Percentiles rank a stretch among this genome's conserved stretches.
phyloP scores from a whole-genome alignment of 225 moss, liverwort and hornwort species.

The Pseudisothecium myosuroides region DNA sequence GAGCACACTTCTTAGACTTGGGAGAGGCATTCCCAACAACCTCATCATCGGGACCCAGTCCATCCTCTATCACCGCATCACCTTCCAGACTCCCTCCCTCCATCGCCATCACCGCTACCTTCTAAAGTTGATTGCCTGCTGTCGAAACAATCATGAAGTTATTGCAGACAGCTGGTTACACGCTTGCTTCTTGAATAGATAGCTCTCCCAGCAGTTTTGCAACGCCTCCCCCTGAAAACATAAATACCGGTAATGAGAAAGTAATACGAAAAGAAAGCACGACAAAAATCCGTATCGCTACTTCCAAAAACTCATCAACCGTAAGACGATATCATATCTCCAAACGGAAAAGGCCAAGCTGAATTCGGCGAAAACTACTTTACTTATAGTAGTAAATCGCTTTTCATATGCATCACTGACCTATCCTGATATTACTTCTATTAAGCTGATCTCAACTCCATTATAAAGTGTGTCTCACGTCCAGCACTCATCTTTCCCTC shows the following conservation, averaged over 20 bases:
- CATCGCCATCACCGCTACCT: slow-evolving; percentile 20
- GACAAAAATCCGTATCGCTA: neutral
- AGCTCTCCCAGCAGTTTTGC: neutral
- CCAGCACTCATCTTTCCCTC: neutral
- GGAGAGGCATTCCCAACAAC: slow-evolving; percentile 17
- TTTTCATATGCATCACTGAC: neutral
- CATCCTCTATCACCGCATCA: slow-evolving; percentile 50
- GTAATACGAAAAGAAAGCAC: neutral
- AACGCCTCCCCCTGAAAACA: neutral
- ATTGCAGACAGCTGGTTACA: neutral
- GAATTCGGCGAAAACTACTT: neutral
- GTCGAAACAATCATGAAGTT: neutral
- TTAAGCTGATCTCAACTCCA: neutral
- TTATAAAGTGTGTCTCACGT: neutral
- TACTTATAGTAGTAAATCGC: neutral
- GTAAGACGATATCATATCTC: neutral
- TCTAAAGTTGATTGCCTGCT: neutral
- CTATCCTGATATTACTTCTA: neutral
- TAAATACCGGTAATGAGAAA: neutral
- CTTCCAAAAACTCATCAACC: neutral
- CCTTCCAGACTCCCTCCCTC: slow-evolving; percentile 26
- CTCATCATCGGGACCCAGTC: slow-evolving; percentile 54
- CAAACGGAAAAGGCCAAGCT: neutral
- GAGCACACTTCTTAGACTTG: slow-evolving; percentile 12
- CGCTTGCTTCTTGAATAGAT: neutral